Base-by-base conservation (phyloP, 2,329 filamentous ascomycete genomes). In the Ascomycota sp. region DNA sequence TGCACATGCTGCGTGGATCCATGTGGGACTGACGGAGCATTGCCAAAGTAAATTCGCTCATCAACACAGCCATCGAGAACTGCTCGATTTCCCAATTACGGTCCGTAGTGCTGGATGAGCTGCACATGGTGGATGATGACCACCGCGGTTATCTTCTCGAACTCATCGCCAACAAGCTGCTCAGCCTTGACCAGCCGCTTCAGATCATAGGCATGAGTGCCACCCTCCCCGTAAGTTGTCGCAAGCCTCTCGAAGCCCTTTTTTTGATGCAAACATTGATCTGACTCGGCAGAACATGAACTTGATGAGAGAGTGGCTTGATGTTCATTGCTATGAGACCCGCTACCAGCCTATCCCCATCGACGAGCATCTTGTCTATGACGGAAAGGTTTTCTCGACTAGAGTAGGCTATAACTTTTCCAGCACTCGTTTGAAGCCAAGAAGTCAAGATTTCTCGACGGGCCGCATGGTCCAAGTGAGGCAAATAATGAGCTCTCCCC, bases 81-180 rank as follows among this genome's bases (percentile, higher is more conserved):
- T 69, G 65, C 42, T 68, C 61, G 4, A 63, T 81, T 34, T 55
- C 60, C n/a, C 61, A 69, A 13, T 53, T 85, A 26, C 67, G 65
- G 28, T 57, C 72, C 8, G 66, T 82, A 12, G 74, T 83, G 10
- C 56, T 83, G 22, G 78, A 85, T 41, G 78, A 85, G 44, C 53
- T 83, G n/a, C 78, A 85, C 45, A 82, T 85, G 75, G 61, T 83
- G 27, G 73, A 81, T 40, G 78, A 83, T 44, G 73, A 75, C 36
- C 65, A 74, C 38, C 68, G 78, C 9, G 78, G 78, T 4, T 83
- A 83, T 44, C 57, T 83, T 2, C 55, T 83, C 32, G 78, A 85
- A 44, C 55, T 83, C 5, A 68, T 81, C 51, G 69, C 73, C 5
- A 77, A 75, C 4, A 83, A 83, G 43, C 43, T 83, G 20, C 52